Base-by-base conservation (phyloP, 768 basidiomycete species). In the Solioccasus polychromus region DNA sequence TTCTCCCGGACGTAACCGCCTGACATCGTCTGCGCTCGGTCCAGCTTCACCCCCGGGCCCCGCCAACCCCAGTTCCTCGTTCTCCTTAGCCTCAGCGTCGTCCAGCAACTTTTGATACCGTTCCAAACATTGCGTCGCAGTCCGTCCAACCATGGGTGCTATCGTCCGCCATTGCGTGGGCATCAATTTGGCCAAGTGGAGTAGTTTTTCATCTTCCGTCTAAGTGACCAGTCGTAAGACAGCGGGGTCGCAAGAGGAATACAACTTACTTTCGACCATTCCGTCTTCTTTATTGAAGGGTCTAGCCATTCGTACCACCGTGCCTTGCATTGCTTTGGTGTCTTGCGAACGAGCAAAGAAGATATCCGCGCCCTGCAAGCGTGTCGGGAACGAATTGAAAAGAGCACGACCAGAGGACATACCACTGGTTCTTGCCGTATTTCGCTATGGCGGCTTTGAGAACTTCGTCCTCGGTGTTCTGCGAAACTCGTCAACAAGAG, bases 291-390 rank as follows among this genome's bases (percentile, higher is more conserved):
- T 70, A 98, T 99, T 41, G 92, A 94, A 6, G 96, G 96, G 70
- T 99, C 96, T 39, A 98, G 73, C 96, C 96, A 98, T 71, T 97
- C 95, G 62, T 95, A 97, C 95, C 95, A 98, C 31, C 92, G 88
- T 2, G 92, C 92, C 68, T 99, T 99, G 75, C 96, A 99, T 72
- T 99, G 96, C 64, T 99, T 99, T 10, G 96, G 94, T 2, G 96
- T 99, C 70, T 99, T 99, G 54, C 96, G 83, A 28, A 98, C 96
- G 41, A 99, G 81, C 24, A 99, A 76, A 25, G 95, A 98, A 10
- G 93, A 96, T 63, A 99, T 98, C 58, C 95, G 92, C 22, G 95
- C 95, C 94, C 91, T 89, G 37, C 7, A 34, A 34, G 26, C 9
- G 43, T 1, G 48, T 62, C 18, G n/a, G n/a, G n/a, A 57, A 2